Evolutionary conservation across 768 basidiomycete species (phyloP).

Genomic region (Auricularia sp.): DNA sequence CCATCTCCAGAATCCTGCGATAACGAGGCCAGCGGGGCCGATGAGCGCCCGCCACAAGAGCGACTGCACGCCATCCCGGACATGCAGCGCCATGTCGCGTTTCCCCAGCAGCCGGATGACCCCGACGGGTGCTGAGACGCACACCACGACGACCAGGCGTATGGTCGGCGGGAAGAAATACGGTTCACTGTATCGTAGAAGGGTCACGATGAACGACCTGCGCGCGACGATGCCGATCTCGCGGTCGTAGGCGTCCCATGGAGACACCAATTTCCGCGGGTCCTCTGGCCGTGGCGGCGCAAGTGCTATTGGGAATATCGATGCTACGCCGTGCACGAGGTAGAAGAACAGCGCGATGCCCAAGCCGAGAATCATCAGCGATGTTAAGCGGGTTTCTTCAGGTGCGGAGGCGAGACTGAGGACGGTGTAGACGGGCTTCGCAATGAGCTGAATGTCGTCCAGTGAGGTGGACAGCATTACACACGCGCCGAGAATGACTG

Average conservation of each 20-base stretch:
- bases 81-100: neutral
- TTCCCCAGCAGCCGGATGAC: neutral
- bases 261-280: neutral
- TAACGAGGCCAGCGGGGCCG: neutral
- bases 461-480: slow-evolving; percentile 38
- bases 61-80: neutral
- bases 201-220: slow-evolving; percentile 26
- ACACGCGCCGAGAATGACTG: neutral
- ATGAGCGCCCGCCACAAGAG: neutral
- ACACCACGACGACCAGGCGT: slow-evolving; percentile 29
- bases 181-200: slow-evolving; percentile 25
- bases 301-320: slow-evolving; percentile 1
- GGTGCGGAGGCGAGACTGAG: slow-evolving; percentile 26
- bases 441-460: slow-evolving; percentile 23
- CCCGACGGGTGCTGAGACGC: slow-evolving; percentile 5
- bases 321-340: neutral
- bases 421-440: slow-evolving; percentile 5
- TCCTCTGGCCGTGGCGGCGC: slow-evolving; percentile 12
- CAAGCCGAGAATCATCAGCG: slow-evolving; percentile 25
- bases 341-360: slow-evolving; percentile 5
- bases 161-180: slow-evolving; percentile 43
- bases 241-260: slow-evolving; percentile 42
- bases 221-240: slow-evolving; percentile 36
- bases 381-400: slow-evolving; percentile 34
- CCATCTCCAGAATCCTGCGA: neutral